These are phyloP conservation scores for Fulvia fulva DNA, from an alignment of 2,329 filamentous ascomycete genomes.

Conservation along the genomic window DNA sequence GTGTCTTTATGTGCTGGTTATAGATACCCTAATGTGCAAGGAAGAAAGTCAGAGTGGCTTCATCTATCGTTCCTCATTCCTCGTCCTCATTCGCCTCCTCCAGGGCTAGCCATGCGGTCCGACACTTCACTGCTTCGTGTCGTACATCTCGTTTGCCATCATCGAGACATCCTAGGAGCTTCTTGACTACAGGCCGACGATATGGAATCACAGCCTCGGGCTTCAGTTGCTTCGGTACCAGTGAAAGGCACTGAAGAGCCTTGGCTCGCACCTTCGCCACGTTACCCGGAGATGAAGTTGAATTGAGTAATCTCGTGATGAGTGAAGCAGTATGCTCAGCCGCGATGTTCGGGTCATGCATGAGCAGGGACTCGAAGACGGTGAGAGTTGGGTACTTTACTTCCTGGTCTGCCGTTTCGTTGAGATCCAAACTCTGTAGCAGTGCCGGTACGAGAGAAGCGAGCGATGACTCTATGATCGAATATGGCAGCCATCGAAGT, in stretches of 20 bases:
- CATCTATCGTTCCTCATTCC: slow-evolving; percentile 18
- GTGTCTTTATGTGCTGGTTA: not conserved
- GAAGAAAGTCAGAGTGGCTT: not conserved
- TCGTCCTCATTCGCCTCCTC: slow-evolving; percentile 57
- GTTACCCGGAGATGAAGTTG: slow-evolving; percentile 26
- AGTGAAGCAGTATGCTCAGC: slow-evolving; percentile 57
- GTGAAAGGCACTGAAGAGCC: slow-evolving; percentile 46
- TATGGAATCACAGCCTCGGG: slow-evolving; percentile 54
- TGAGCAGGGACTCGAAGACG: slow-evolving; percentile 56
- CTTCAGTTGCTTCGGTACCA: slow-evolving; percentile 47
- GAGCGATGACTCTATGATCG: slow-evolving; percentile 57
- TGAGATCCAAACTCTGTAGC: slow-evolving; percentile 57
- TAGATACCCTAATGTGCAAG: not conserved
- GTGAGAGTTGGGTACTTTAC: slow-evolving; percentile 60
- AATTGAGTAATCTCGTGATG: slow-evolving; percentile 54
- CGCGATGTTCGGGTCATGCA: slow-evolving; percentile 51
- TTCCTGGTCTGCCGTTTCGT: slow-evolving; percentile 40
- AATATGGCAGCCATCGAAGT: slow-evolving; percentile 56
- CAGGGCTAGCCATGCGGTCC: slow-evolving; percentile 57
- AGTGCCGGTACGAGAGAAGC: slow-evolving; percentile 56
- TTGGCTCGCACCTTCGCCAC: slow-evolving; percentile 44
- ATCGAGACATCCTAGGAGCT: slow-evolving; percentile 54
- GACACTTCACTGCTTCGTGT: slow-evolving; percentile 58
- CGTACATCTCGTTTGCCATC: slow-evolving; percentile 61
- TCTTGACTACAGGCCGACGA: slow-evolving; percentile 54